Evolutionary conservation across 345 rosid species (phyloP), one percentile per base, ranked within the genome.

Genomic region (Trapa bicornis): DNA sequence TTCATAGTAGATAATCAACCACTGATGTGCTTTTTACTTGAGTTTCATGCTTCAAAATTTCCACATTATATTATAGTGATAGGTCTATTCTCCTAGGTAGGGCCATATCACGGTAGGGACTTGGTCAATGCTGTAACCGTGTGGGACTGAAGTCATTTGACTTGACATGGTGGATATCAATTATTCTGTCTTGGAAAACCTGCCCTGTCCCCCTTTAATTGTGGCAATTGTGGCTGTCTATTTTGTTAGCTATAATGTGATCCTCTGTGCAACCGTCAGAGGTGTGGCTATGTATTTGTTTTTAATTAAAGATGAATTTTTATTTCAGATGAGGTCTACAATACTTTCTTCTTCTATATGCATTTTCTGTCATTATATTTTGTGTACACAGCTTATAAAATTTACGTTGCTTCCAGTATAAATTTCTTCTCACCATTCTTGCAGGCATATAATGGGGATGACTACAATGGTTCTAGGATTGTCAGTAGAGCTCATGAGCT

Each of bases 401-500:
- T 35, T 58, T 58, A 13, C 35, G 10, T 9, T 53, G 70, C 63
- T 15, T 14, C 47, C 32, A 47, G 53, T 53, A 58, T 57, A 47
- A 15, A 48, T 53, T 65, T 37, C 11, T 57, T 73, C 45, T 47
- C 63, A 50, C 37, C 61, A 68, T 67, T 75, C 37, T 70, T 77
- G 61, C 81, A 94, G 99, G 88, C 73, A 54, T 95, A 87, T 68
- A 95, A 95, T 54, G 97, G 97, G 68, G 86, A 89, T 84, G 99
- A 95, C 81, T 95, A 91, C 72, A 85, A 87, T 73, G 97, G 99
- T 64, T 81, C 97, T 43, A 85, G 99, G 79, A 95, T 95, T 53
- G 89, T 95, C 37, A 91, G 99, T 70, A 83, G 99, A 82, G 83
- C 96, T 61, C 80, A 79, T 72, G 99, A 95, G 84, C 99, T 95